phyloP scores from a whole-genome alignment of 345 rosid genomes.

The Abelmoschus esculentus region DNA sequence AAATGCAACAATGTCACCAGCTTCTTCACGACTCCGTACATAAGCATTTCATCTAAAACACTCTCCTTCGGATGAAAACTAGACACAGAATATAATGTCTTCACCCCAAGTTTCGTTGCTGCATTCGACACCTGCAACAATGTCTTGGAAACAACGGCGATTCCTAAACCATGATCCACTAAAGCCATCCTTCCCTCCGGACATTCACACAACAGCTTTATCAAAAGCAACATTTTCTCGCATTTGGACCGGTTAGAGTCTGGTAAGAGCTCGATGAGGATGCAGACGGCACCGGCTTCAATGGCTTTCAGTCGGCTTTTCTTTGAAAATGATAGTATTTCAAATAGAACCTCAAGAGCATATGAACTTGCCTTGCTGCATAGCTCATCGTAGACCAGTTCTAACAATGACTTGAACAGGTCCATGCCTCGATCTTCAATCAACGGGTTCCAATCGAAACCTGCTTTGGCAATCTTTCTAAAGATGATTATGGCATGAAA shows the following conservation, averaged over 20 bases:
- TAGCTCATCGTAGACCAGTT: conserved; percentile 3
- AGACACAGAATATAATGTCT: background rate
- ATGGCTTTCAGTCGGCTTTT: conserved; percentile 4
- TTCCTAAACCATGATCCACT: background rate
- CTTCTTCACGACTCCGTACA: conserved; percentile 2
- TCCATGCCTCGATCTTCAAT: conserved; percentile 2
- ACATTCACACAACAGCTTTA: background rate
- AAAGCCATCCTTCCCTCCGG: background rate
- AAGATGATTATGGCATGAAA: background rate
- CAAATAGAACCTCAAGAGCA: background rate
- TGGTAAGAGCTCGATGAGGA: conserved; percentile 3
- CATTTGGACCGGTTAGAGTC: conserved; percentile 6
- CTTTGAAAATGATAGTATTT: conserved; percentile 3
- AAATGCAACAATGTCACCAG: background rate
- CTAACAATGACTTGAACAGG: background rate
- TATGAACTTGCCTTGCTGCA: background rate
- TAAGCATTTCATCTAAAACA: conserved; percentile 4
- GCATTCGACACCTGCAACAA: background rate
- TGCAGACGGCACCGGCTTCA: conserved; percentile 3
- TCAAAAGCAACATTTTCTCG: conserved; percentile 3
- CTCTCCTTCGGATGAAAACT: background rate
- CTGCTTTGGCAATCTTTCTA: background rate
- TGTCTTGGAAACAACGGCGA: background rate
- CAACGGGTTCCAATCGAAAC: background rate
- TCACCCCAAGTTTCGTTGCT: background rate